Evolutionary conservation across 2,329 filamentous ascomycete species (phyloP), one percentile per base, ranked within the genome.

Genomic region (Thelonectria rubi): DNA sequence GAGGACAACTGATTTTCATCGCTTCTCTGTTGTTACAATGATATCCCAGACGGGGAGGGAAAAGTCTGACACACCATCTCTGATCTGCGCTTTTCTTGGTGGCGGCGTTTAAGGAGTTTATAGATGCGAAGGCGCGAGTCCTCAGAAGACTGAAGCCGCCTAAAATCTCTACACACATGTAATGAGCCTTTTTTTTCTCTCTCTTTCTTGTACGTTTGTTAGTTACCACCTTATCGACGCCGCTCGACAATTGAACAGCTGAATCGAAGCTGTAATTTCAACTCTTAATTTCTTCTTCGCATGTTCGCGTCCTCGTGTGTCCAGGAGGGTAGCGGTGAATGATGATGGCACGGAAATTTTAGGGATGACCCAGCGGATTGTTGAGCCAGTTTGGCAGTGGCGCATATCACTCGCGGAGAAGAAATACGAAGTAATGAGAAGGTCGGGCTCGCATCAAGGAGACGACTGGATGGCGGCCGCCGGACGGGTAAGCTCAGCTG

Each of bases 161-260:
- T 7, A 24, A 50, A 47, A 34, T 50, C 46, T 57, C 46, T 57
- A 57, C 46, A 50, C 46, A 50, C 21, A 43, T 57, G 54, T 57
- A 57, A 57, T 50, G 37, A 45, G 34, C 50, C 24, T 24, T 24
- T 24, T n/a, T n/a, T n/a, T n/a, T n/a, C n/a, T n/a, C n/a, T n/a
- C n/a, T n/a, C 7, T 55, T 21, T 50, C 37, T 50, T 57, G 54
- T 57, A 57, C 40, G 32, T 50, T 57, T 4, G 24, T 24, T 24
- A 24, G 24, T 24, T 48, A 43, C 9, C 50, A 43, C 18, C 32
- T 45, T 45, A 14, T 57, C 46, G 46, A 57, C 46, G 26, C 46
- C 46, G 14, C 39, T 50, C 54, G 46, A 37, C 14, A 14, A 40
- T 10, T 20, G 24, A 50, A 43, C 48, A 50, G 40, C 20, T 37